Evolutionary conservation across 2,329 filamentous ascomycete species (phyloP).

Genomic region (Claviceps monticola): DNA sequence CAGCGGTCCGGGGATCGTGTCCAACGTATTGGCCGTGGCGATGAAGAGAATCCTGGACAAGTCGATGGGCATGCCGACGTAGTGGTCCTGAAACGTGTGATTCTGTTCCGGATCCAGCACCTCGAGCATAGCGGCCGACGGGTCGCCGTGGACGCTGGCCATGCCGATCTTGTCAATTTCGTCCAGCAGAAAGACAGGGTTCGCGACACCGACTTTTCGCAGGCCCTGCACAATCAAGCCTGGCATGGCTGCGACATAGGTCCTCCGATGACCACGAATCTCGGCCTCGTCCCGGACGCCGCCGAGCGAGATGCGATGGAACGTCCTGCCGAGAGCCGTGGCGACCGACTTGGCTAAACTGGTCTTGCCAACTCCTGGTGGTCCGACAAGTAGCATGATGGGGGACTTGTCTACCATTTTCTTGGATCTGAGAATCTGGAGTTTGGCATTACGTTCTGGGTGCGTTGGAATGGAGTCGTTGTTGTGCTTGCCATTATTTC

Average conservation of each 20-base stretch:
- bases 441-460: conserved; percentile 39
- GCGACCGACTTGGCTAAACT: conserved; percentile 89
- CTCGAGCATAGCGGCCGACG: conserved; percentile 93
- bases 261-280: conserved; percentile 85
- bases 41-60: conserved; percentile 96
- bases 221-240: conserved; percentile 86
- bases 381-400: conserved; percentile 83
- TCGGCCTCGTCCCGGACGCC: conserved; percentile 94
- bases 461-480: background rate
- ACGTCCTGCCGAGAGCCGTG: conserved; percentile 82
- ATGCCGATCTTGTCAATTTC: conserved; percentile 96
- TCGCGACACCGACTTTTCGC: conserved; percentile 89
- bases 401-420: conserved; percentile 89
- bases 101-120: conserved; percentile 97
- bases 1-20: conserved; percentile 87
- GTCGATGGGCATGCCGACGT: conserved; percentile 89
- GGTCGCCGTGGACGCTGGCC: conserved; percentile 87
- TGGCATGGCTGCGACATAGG: conserved; percentile 98
- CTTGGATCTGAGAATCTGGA: conserved; percentile 66
- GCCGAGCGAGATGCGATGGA: conserved; percentile 91
- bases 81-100: conserved; percentile 87
- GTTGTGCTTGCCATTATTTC: background rate
- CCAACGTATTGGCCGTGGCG: conserved; percentile 85
- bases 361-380: conserved; percentile 91
- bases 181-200: conserved; percentile 89